Percentiles rank a stretch among this genome's conserved stretches.
Evolutionary conservation across 179 eudicot genomes (phyloP).

Genomic region (Actinidia arguta): DNA sequence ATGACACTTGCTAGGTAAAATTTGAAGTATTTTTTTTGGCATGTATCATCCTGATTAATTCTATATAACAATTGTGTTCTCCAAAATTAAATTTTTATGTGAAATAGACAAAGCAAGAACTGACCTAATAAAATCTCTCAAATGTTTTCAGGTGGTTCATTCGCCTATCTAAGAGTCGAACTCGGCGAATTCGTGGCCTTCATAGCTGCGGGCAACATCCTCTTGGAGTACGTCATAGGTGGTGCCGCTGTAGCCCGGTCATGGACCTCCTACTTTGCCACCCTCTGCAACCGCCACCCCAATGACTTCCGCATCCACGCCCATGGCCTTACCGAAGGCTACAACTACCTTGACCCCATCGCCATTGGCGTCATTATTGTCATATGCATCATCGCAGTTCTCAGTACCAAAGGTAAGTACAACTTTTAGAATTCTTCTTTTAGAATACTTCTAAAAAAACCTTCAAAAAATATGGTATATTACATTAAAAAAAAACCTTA

Average conservation of each 20-base stretch:
- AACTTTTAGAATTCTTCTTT: no score
- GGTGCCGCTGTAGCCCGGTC: constrained; percentile 75
- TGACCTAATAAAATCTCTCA: not conserved
- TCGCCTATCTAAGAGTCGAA: constrained; percentile 72
- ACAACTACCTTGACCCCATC: constrained; percentile 67
- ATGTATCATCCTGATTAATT: no score
- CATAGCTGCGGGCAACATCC: constrained; percentile 83
- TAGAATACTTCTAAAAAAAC: no score
- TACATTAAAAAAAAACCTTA: no score
- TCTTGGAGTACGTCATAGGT: constrained; percentile 64
- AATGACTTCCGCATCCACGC: constrained; percentile 46
- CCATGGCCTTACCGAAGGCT: constrained; percentile 39
- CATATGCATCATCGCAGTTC: constrained; percentile 47
- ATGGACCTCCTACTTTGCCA: constrained; percentile 88
- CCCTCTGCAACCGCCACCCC: constrained; percentile 62
- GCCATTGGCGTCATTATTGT: constrained; percentile 46
- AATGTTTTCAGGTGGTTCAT: constrained; percentile 45
- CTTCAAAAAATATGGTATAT: no score
- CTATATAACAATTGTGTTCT: no score
- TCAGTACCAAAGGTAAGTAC: constrained; percentile 49
- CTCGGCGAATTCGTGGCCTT: constrained; percentile 80
- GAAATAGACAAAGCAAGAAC: no score
- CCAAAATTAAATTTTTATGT: no score
- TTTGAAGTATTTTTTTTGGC: no score
- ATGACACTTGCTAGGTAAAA: no score